Conservation (phyloP, 1,284 basidiomycete species). For the Irpex rosettiformis region DNA sequence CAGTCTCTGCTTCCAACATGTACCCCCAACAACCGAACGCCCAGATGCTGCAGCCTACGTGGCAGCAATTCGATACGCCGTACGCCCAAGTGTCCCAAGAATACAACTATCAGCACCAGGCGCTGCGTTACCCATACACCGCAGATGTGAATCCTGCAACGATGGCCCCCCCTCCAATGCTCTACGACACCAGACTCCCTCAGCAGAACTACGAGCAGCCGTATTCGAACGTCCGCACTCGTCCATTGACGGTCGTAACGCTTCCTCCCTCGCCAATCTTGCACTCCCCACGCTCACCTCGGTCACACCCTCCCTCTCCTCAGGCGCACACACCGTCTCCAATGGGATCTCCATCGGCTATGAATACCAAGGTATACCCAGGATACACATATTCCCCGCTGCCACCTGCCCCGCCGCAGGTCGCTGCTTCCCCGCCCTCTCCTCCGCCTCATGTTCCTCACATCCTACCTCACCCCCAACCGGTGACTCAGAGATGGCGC, state of each 20-base stretch:
- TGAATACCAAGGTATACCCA: not conserved
- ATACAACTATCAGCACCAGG: not conserved
- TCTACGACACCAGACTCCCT: not conserved
- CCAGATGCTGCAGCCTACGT: not conserved
- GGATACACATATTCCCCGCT: not conserved
- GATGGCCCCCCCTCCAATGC: not conserved
- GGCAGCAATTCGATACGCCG: not conserved
- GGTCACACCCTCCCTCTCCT: not conserved
- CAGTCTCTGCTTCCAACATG: not conserved
- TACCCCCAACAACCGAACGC: not conserved
- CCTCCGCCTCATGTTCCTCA: not conserved
- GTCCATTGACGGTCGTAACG: not conserved
- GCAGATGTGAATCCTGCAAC: not conserved
- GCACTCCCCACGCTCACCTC: not conserved
- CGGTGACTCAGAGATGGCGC: not conserved
- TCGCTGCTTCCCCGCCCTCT: not conserved
- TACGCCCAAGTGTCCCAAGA: not conserved
- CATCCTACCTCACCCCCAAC: not conserved
- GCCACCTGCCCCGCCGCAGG: not conserved
- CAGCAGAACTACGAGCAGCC: not conserved
- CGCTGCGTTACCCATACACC: not conserved
- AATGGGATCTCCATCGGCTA: not conserved
- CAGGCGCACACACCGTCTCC: not conserved
- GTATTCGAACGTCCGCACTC: not conserved
- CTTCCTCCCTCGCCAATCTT: not conserved